A percentile compares a stretch with the other conserved stretches of the same genome.
Evolutionary conservation across 805 yeast species (phyloP).

Genomic region (Brettanomyces naardenensis): DNA sequence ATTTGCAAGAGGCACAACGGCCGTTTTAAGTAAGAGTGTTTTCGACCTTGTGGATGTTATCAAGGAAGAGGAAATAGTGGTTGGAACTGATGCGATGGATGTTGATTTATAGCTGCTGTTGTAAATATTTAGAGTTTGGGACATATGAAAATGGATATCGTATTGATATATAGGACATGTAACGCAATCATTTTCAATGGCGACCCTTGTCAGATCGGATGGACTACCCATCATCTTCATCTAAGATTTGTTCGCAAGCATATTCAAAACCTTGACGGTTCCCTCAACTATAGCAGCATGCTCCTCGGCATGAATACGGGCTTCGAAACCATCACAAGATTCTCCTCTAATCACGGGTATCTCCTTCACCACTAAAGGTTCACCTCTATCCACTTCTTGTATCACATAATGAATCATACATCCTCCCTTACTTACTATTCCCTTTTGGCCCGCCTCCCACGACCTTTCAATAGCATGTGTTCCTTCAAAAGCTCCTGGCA

Average conservation of each 20-base stretch:
- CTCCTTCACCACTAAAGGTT: slow-evolving; percentile 79
- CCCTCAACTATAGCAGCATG: slow-evolving; percentile 94
- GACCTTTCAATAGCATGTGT: slow-evolving; percentile 96
- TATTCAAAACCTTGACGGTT: slow-evolving; percentile 51
- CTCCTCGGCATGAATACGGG: slow-evolving; percentile 74
- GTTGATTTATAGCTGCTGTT: not conserved
- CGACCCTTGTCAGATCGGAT: too few relatives aligned
- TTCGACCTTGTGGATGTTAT: slow-evolving; percentile 60
- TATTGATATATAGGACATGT: too few relatives aligned
- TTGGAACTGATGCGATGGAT: slow-evolving; percentile 4
- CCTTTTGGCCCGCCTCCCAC: slow-evolving; percentile 89
- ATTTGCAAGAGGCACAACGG: slow-evolving; percentile 92
- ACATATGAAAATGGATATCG: too few relatives aligned
- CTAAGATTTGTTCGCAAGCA: slow-evolving; percentile 17
- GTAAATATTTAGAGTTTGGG: too few relatives aligned
- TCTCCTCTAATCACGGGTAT: slow-evolving; percentile 66
- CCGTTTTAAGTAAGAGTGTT: slow-evolving; percentile 61
- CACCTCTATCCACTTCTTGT: slow-evolving; percentile 90
- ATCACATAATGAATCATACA: slow-evolving; percentile 97
- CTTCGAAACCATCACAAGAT: slow-evolving; percentile 70
- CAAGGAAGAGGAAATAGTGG: slow-evolving; percentile 38
- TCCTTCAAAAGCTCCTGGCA: slow-evolving; percentile 96
- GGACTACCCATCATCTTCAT: too few relatives aligned
- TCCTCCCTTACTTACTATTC: slow-evolving; percentile 71
- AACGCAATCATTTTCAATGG: not conserved